These are phyloP conservation scores for Cenchrus americanus DNA, from an alignment of 176 grass and related monocot species.

Conservation along the genomic window DNA sequence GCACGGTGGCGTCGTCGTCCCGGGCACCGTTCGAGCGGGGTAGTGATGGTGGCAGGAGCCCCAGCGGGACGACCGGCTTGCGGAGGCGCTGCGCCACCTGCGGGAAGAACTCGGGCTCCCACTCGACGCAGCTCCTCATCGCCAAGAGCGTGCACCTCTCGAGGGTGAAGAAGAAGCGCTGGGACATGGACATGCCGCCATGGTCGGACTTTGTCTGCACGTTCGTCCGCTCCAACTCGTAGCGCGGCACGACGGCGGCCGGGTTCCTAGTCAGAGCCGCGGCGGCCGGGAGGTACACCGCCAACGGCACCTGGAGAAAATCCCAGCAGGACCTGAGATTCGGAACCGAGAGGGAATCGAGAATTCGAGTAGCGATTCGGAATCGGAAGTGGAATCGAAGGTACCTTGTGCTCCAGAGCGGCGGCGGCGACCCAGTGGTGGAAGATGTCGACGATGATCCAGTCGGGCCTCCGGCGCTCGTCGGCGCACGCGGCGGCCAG, in stretches of 20 bases:
- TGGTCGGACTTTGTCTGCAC: not conserved
- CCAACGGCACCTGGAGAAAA: not conserved
- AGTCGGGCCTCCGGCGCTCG: not conserved
- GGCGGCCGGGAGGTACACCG: not conserved
- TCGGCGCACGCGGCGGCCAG: not conserved
- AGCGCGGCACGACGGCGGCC: not conserved
- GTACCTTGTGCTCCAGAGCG: not conserved
- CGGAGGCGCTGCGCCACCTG: not conserved
- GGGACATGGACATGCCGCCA: not conserved
- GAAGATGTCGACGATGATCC: slow-evolving; percentile 20
- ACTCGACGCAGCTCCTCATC: not conserved
- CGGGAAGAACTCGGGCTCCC: not conserved
- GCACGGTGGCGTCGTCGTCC: not conserved
- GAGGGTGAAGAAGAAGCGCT: not conserved
- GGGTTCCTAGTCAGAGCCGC: not conserved
- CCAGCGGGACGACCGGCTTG: not conserved
- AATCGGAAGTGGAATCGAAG: not conserved
- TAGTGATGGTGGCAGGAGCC: not conserved
- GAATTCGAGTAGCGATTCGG: no score
- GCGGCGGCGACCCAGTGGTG: slow-evolving; percentile 6
- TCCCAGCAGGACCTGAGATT: not conserved
- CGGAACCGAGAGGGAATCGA: no score
- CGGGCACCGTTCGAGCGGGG: not conserved
- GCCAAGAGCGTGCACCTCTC: not conserved
- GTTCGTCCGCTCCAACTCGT: not conserved